These are phyloP conservation scores for Stagonosporopsis cucurbitacearum DNA, from an alignment of 2,329 filamentous ascomycete genomes.

Conservation along the genomic window DNA sequence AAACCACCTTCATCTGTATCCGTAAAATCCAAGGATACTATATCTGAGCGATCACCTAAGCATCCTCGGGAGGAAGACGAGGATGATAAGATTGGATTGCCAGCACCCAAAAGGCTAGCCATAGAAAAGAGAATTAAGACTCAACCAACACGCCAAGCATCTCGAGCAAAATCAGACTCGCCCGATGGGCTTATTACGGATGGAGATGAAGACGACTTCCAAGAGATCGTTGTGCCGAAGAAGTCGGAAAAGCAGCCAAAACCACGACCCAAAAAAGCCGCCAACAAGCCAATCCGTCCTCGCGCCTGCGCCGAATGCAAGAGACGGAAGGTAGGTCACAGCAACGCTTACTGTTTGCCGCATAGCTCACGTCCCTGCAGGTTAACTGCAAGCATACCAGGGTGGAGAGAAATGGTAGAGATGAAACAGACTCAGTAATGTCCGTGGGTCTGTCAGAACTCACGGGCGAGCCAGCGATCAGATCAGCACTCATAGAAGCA, in stretches of 20 bases:
- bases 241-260: background rate
- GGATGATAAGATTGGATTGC: background rate
- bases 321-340: conserved; percentile 7
- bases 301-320: conserved; percentile 7
- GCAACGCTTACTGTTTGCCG: too few species aligned
- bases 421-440: background rate
- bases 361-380: background rate
- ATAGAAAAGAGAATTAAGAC: background rate
- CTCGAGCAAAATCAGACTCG: conserved; percentile 1
- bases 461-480: background rate
- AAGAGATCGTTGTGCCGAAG: background rate
- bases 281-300: background rate
- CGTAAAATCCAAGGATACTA: background rate
- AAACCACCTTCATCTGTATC: background rate
- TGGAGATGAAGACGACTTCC: background rate
- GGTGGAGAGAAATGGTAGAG: background rate
- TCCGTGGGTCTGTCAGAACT: background rate
- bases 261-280: background rate
- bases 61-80: conserved; percentile 14
- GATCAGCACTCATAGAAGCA: background rate
- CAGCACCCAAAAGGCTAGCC: conserved; percentile 13
- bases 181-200: background rate
- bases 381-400: conserved; percentile 7
- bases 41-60: conserved; percentile 7
- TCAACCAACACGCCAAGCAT: background rate